Base-by-base conservation (phyloP, 169 alveolate species). In the Plasmodium gonderi region DNA sequence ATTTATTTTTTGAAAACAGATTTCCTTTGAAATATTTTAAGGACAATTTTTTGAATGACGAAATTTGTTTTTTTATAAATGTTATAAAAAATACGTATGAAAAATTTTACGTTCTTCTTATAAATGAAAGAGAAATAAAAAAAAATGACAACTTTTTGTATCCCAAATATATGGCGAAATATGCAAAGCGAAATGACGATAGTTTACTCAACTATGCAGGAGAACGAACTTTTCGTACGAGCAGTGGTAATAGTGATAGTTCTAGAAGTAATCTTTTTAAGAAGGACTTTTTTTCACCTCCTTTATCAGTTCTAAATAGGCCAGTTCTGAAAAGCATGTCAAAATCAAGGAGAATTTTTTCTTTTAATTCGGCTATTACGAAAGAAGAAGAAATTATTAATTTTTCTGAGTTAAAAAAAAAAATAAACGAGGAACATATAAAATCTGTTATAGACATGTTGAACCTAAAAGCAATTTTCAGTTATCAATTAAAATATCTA, bases 331-430 rank as follows among this genome's bases (percentile, higher is more conserved):
- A 72, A 8, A 44, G 74, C 74, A 65, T 42, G 36, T 6, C 29
- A 69, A 42, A 72, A 47, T 12, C 42, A 38, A 33, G 40, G 17
- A 80, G 74, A 80, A 80, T 17, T 11, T 36, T 20, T 29, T 36
- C 31, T 80, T 44, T 42, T 47, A 38, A 65, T 42, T 23, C 74
- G 36, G 42, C 49, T 87, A 51, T 23, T 12, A 54, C 9, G 14
- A 20, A 60, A 68, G 20, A 14, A n/a, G 87, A 54, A 54, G 72
- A 36, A 7, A 51, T 87, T 65, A 38, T 17, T 29, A 45, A 87
- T 75, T 87, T 75, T 64, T 31, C 60, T 51, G 93, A 87, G 17
- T 68, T 87, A 17, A 69, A 82, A 69, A 87, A 87, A 60, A 75
- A 75, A 40, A 38, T 87, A 54, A 87, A 51, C 64, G 68, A 75